phyloP scores from a whole-genome alignment of 2,329 filamentous ascomycete species.

The Botrytis galanthina region DNA sequence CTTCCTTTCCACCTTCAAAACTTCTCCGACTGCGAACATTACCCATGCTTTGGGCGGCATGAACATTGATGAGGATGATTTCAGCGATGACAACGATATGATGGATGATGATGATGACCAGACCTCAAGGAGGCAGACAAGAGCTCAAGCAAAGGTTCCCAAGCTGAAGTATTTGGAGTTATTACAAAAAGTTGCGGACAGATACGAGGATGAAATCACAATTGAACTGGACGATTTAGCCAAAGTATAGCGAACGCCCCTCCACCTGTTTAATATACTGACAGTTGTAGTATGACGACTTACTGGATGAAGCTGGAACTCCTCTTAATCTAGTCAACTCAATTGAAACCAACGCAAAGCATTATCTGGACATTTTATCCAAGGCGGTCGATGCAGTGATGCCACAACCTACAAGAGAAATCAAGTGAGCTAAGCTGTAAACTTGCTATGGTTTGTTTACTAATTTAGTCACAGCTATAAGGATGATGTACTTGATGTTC shows the following conservation, averaged over 20 bases:
- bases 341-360: slow-evolving; percentile 86
- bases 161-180: slow-evolving; percentile 86
- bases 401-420: slow-evolving; percentile 73
- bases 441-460: neutral
- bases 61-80: slow-evolving; percentile 80
- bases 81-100: slow-evolving; percentile 89
- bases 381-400: slow-evolving; percentile 84
- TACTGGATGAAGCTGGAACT: slow-evolving; percentile 56
- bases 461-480: slow-evolving; percentile 65
- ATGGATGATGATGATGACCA: slow-evolving; percentile 76
- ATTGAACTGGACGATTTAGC: slow-evolving; percentile 89
- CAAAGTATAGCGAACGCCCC: slow-evolving; percentile 51
- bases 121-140: slow-evolving; percentile 45
- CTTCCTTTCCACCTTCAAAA: slow-evolving; percentile 88
- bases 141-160: slow-evolving; percentile 53
- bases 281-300: slow-evolving; percentile 63
- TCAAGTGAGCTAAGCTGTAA: slow-evolving; percentile 57
- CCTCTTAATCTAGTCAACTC: slow-evolving; percentile 71
- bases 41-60: slow-evolving; percentile 81
- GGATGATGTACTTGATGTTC: slow-evolving; percentile 93
- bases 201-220: slow-evolving; percentile 71
- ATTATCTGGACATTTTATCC: slow-evolving; percentile 91
- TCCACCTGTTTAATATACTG: slow-evolving; percentile 37
- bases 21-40: slow-evolving; percentile 66
- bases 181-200: slow-evolving; percentile 83